Base-by-base conservation (phyloP, 257 asterid species). In the Solanum raphanifolium region DNA sequence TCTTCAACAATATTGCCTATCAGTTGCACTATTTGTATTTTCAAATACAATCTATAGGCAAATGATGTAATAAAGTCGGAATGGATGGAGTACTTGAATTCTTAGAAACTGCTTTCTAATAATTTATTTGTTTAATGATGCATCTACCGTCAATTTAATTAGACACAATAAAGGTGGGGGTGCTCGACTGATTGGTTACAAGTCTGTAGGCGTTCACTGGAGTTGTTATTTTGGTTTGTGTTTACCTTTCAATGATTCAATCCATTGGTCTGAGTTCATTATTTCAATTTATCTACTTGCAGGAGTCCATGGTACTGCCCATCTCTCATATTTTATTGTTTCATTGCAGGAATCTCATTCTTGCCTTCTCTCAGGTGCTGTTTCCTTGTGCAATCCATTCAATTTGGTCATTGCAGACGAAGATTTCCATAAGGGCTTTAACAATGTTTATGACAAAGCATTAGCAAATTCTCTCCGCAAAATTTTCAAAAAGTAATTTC, bases 381-480 rank as follows among this genome's bases (percentile, higher is more conserved):
- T 97, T 86, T 95, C 98, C 87, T 93, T 97, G 88, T 95, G 98
- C 98, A 97, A 95, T 89, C 99, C 98, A 84, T 97, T 97, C 92
- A 94, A 97, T 91, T 92, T 97, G 94, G 91, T 95, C 75, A 90
- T 93, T 88, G 98, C 99, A 88, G 98, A 97, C 88, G 99, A 97
- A 92, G 99, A 95, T 88, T 95, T 97, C 87, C 98, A 90, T 86
- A 95, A 97, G 92, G 98, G 99, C 92, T 97, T 97, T 91, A 95
- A 95, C 93, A 94, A 88, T 83, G 89, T 97, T 86, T 97, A 95
- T 91, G 98, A 95, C 95, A 95, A 91, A 93, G 96, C 99, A 87
- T 95, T 97, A 52, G 95, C 98, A 72, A 94, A 92, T 87, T 55
- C 96, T 43, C 96, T 97, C 87, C 16, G 98, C 94, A 97, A 90